Percentiles rank a stretch among this genome's conserved stretches.
Evolutionary conservation across 1,139 yeast species (phyloP).

Genomic region (Magnusiomyces suaveolens): DNA sequence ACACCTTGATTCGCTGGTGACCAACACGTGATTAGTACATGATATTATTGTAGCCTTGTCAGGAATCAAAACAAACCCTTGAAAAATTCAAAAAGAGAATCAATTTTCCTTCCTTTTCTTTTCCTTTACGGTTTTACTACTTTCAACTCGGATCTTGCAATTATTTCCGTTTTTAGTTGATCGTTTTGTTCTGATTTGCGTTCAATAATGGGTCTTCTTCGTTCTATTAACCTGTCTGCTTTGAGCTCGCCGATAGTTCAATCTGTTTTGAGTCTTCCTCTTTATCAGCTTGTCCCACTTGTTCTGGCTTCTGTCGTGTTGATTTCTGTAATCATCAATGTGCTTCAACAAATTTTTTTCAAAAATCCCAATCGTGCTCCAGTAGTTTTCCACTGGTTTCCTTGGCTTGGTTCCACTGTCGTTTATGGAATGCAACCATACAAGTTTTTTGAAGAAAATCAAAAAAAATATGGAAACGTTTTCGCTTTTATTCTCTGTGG

Average conservation of each 20-base stretch:
- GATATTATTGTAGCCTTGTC: too few relatives aligned
- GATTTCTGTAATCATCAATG: conserved; percentile 44
- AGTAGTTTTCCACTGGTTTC: conserved; percentile 82
- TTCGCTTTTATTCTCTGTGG: conserved; percentile 86
- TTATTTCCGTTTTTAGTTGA: conserved; percentile 23
- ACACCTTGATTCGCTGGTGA: too few relatives aligned
- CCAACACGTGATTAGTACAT: too few relatives aligned
- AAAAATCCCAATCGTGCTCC: conserved; percentile 58
- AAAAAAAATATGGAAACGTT: conserved; percentile 79
- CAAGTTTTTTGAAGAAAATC: conserved; percentile 71
- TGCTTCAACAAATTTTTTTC: conserved; percentile 61
- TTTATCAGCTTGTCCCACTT: conserved; percentile 25
- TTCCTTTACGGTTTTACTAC: too few relatives aligned
- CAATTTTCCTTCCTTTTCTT: too few relatives aligned
- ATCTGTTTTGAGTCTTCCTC: conserved; percentile 18
- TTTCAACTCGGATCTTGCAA: too few relatives aligned
- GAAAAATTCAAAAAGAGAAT: neutral
- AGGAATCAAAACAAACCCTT: too few relatives aligned
- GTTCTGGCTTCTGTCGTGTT: conserved; percentile 24
- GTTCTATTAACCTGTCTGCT: conserved; percentile 10
- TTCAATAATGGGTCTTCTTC: conserved; percentile 28
- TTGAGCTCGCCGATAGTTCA: neutral
- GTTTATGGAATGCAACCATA: conserved; percentile 89
- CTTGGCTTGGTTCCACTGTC: conserved; percentile 91
- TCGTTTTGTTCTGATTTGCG: conserved; percentile 43